phyloP scores from a whole-genome alignment of 1,284 basidiomycete species.

The Vanrija sp. region DNA sequence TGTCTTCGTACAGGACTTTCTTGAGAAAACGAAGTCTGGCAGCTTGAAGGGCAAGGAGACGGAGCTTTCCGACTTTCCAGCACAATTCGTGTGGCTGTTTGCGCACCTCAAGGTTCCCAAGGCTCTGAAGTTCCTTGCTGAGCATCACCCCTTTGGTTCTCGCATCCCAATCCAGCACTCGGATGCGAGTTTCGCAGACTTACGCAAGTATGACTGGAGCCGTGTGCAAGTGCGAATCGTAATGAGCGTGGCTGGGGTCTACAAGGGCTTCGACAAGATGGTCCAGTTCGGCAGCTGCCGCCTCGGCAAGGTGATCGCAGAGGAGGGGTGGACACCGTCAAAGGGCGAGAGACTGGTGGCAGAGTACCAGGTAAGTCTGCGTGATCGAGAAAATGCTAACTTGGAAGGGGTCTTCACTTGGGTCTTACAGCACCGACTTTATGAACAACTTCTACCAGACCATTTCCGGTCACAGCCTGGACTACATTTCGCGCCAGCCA shows the following conservation, averaged over 20 bases:
- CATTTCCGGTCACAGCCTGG: slow-evolving; percentile 26
- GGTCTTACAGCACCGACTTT: slow-evolving; percentile 41
- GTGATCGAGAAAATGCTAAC: neutral
- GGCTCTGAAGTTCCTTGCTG: slow-evolving; percentile 26
- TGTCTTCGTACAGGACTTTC: slow-evolving; percentile 48
- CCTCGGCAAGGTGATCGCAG: slow-evolving; percentile 32
- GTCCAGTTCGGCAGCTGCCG: slow-evolving; percentile 34
- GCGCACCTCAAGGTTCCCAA: slow-evolving; percentile 39
- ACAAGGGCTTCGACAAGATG: slow-evolving; percentile 32
- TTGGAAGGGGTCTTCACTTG: slow-evolving; percentile 43
- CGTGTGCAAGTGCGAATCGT: slow-evolving; percentile 42
- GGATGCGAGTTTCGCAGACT: slow-evolving; percentile 15
- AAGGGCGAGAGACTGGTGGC: slow-evolving; percentile 31
- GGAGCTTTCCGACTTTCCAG: slow-evolving; percentile 30
- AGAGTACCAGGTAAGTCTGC: slow-evolving; percentile 44
- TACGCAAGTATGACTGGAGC: slow-evolving; percentile 43
- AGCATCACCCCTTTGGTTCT: slow-evolving; percentile 26
- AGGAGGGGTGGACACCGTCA: slow-evolving; percentile 37
- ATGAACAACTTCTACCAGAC: slow-evolving; percentile 39
- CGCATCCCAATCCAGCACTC: slow-evolving; percentile 23
- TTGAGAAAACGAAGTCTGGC: slow-evolving; percentile 12
- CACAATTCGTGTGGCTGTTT: slow-evolving; percentile 39
- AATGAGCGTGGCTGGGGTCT: slow-evolving; percentile 40
- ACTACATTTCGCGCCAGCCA: slow-evolving; percentile 14
- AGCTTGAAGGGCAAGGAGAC: neutral